Base-by-base conservation (phyloP, 805 yeast genomes). In the Lachancea waltii region DNA sequence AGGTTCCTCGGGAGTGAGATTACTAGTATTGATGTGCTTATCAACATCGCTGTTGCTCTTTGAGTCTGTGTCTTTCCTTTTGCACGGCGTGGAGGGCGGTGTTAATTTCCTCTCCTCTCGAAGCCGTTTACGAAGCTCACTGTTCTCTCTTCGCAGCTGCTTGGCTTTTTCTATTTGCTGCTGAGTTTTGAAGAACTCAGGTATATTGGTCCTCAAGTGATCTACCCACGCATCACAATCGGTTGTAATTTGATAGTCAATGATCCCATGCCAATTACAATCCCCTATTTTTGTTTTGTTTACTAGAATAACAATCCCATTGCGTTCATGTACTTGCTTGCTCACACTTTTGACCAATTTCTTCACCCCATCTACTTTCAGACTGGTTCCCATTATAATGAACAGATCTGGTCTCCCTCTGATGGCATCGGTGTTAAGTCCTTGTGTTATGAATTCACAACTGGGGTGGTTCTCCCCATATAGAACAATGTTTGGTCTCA, bases 401-500 rank as follows among this genome's bases (percentile, higher is more conserved):
- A 92, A 68, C 43, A 85, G 56, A 53, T 87, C 95, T 0, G 97
- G 95, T 42, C 66, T 70, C 30, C 73, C 65, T 43, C 65, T 69
- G 4, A 38, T 33, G 41, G 85, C 53, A 62, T 90, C 97, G 15
- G 72, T 67, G 35, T 67, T 70, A 27, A 85, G 62, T 6, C 87
- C 86, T 33, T 69, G 70, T 2, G 94, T 82, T 29, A 90, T 77
- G n/a, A 69, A 63, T 44, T 85, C 95, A 4, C 87, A 78, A 45
- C 77, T 76, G 1, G 96, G 96, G 60, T 90, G 97, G 51, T 87
- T 80, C 55, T 90, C 97, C 2, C 97, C 97, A 58, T 90, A 90
- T 16, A 90, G 68, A 1, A 90, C 95, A 41, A 90, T 87, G 51
- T 82, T 82, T 4, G 98, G 98, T 40, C 96, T 70, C 30, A 92